These are phyloP conservation scores for Daldinia vernicosa DNA, from an alignment of 495 filamentous ascomycete species.

Conservation along the genomic window DNA sequence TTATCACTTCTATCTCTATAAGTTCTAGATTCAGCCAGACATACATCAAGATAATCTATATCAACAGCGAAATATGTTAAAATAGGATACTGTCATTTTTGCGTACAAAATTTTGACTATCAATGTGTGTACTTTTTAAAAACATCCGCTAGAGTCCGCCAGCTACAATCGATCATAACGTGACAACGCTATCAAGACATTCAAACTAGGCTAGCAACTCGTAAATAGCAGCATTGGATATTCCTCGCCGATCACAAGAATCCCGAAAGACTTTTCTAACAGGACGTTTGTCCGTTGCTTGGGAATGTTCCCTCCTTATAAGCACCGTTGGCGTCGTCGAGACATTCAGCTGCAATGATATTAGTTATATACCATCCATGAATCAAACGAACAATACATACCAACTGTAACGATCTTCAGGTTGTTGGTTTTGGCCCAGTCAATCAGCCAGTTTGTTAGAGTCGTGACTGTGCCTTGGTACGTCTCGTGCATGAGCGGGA, in stretches of 20 bases:
- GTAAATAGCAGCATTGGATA: background rate
- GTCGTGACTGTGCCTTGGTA: slow-evolving; percentile 58
- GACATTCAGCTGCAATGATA: slow-evolving; percentile 55
- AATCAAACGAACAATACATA: slow-evolving; percentile 34
- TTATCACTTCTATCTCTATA: too few relatives aligned
- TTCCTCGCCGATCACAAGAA: background rate
- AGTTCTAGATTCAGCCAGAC: too few relatives aligned
- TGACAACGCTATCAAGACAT: too few relatives aligned
- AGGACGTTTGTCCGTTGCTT: slow-evolving; percentile 34
- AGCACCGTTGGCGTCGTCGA: slow-evolving; percentile 56
- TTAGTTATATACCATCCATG: slow-evolving; percentile 33
- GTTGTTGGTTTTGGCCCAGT: slow-evolving; percentile 62
- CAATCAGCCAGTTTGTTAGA: slow-evolving; percentile 61
- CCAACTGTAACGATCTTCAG: slow-evolving; percentile 63
- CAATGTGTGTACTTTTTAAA: too few relatives aligned
- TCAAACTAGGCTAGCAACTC: too few relatives aligned
- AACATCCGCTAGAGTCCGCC: too few relatives aligned
- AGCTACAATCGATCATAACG: too few relatives aligned
- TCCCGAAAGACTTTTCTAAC: slow-evolving; percentile 14
- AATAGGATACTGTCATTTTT: too few relatives aligned
- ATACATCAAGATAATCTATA: too few relatives aligned
- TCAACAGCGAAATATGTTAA: too few relatives aligned
- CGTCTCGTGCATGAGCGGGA: slow-evolving; percentile 65
- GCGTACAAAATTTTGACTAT: too few relatives aligned
- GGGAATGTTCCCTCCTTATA: slow-evolving; percentile 56